Percentiles rank a stretch among this genome's conserved stretches.
These are phyloP conservation scores for Fomes fomentarius DNA, from an alignment of 1,284 basidiomycete genomes.

Conservation along the genomic window DNA sequence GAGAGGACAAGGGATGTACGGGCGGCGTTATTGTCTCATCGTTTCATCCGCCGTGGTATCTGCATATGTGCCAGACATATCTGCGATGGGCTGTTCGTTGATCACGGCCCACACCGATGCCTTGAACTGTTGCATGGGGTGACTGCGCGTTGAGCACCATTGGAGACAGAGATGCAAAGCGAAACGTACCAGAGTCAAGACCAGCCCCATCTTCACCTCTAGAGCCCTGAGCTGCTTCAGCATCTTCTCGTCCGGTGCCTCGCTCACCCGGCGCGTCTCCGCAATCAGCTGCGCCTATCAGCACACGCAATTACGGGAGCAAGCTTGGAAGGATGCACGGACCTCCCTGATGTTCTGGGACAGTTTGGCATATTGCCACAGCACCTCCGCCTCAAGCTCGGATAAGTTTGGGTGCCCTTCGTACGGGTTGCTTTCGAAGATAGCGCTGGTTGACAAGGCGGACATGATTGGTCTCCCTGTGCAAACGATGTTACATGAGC, in stretches of 20 bases:
- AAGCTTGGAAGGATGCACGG: slow-evolving; percentile 20
- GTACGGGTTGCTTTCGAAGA: slow-evolving; percentile 68
- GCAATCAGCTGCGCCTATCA: slow-evolving; percentile 49
- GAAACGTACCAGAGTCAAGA: slow-evolving; percentile 78
- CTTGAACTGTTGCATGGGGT: slow-evolving; percentile 68
- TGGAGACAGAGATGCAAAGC: neutral
- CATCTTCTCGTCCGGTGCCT: slow-evolving; percentile 75
- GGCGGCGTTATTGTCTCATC: slow-evolving; percentile 19
- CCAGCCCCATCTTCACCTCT: slow-evolving; percentile 95
- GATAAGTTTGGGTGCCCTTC: slow-evolving; percentile 61
- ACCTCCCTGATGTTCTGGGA: slow-evolving; percentile 59
- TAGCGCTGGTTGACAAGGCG: slow-evolving; percentile 36
- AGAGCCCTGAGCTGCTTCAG: slow-evolving; percentile 81
- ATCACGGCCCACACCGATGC: slow-evolving; percentile 95
- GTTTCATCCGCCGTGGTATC: slow-evolving; percentile 41
- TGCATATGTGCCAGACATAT: slow-evolving; percentile 39
- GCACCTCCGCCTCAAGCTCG: slow-evolving; percentile 55
- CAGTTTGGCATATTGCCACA: slow-evolving; percentile 65
- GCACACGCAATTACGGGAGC: neutral
- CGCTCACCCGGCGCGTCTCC: slow-evolving; percentile 61
- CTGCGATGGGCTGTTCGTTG: slow-evolving; percentile 75
- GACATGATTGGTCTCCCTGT: slow-evolving; percentile 22
- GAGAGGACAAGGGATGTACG: neutral
- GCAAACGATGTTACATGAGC: neutral
- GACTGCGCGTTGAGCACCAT: neutral